phyloP scores from a whole-genome alignment of 352 stramenopile genomes.

The Globisporangium yorkense region DNA sequence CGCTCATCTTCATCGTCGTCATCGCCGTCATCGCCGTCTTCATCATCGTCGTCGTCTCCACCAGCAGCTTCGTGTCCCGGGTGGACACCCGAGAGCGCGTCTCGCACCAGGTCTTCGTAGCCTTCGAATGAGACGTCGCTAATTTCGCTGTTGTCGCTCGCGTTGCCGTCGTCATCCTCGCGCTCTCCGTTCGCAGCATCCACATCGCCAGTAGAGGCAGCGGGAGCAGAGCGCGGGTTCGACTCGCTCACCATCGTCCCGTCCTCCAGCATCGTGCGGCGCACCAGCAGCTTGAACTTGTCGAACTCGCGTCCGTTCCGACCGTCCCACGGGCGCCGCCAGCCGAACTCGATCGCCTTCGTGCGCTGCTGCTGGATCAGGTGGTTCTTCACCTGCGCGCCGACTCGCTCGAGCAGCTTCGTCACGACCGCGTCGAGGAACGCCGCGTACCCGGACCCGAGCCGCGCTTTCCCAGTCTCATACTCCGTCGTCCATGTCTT shows the following conservation, averaged over 20 bases:
- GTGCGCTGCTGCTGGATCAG: constrained; percentile 58
- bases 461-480: constrained; percentile 28
- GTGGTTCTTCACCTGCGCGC: constrained; percentile 39
- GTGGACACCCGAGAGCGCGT: constrained; percentile 2
- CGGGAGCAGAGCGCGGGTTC: not conserved
- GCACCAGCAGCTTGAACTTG: constrained; percentile 43
- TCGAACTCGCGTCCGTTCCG: constrained; percentile 53
- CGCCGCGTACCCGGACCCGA: constrained; percentile 42
- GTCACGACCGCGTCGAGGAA: constrained; percentile 61
- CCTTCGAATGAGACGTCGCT: constrained; percentile 69
- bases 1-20: constrained; percentile 19
- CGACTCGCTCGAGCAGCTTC: constrained; percentile 44
- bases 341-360: constrained; percentile 49
- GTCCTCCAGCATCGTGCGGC: constrained; percentile 30
- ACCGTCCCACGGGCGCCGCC: constrained; percentile 63
- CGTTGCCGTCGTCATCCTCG: constrained; percentile 10
- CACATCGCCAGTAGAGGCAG: not conserved
- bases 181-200: constrained; percentile 1
- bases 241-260: constrained; percentile 18
- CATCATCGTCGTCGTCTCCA: constrained; percentile 9
- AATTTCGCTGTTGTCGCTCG: constrained; percentile 64
- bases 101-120: constrained; percentile 49
- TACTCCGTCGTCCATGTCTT: constrained; percentile 35
- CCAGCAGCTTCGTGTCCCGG: not conserved
- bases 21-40: constrained; percentile 18